Evolutionary conservation across 1,139 yeast genomes (phyloP).

Genomic region (Hyphopichia burtonii): DNA sequence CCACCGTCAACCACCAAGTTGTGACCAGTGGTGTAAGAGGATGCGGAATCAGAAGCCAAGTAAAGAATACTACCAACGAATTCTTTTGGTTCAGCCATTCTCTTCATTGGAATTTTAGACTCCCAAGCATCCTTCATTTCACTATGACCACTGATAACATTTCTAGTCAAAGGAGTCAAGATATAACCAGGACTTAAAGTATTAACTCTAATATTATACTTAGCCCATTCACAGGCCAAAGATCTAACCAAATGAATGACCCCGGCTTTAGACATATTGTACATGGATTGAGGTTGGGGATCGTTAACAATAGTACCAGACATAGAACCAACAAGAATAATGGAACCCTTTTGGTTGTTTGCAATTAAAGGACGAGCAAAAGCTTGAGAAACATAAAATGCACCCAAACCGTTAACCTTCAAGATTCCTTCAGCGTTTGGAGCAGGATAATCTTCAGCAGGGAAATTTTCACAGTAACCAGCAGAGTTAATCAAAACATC

Average conservation of each 20-base stretch:
- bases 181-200: conserved; percentile 50
- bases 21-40: conserved; percentile 50
- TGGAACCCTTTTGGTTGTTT: conserved; percentile 52
- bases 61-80: conserved; percentile 47
- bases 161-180: conserved; percentile 49
- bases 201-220: conserved; percentile 48
- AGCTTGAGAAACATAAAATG: conserved; percentile 60
- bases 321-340: conserved; percentile 49
- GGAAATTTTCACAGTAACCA: conserved; percentile 79
- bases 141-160: conserved; percentile 43
- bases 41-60: conserved; percentile 47
- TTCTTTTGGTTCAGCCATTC: conserved; percentile 54
- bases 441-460: conserved; percentile 78
- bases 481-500: conserved; percentile 73
- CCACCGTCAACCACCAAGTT: conserved; percentile 53
- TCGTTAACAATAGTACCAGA: conserved; percentile 51
- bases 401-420: conserved; percentile 74
- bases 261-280: conserved; percentile 53
- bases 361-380: conserved; percentile 67
- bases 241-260: conserved; percentile 49
- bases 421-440: conserved; percentile 64
- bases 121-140: conserved; percentile 53
- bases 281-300: conserved; percentile 52
- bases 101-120: conserved; percentile 46
- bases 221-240: conserved; percentile 54